Base-by-base conservation (phyloP, 1,284 basidiomycete species). In the Flammula alnicola region DNA sequence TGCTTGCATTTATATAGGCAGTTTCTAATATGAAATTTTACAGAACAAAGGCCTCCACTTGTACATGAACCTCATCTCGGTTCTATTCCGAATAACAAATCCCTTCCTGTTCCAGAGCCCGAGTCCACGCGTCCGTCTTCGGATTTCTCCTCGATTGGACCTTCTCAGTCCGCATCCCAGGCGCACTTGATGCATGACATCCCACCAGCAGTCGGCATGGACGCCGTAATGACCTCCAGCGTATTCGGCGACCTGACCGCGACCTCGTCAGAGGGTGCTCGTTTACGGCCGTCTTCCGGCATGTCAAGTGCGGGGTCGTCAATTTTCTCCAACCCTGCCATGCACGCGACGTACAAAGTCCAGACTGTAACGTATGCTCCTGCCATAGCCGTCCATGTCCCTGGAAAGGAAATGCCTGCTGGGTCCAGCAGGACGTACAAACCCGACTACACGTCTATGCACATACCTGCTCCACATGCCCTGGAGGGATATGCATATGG, bases 81-180 rank as follows among this genome's bases (percentile, higher is more conserved):
- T 19, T 39, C 30, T 23, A 10, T 29, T 22, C 4, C 25, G 5
- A 45, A 37, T 5, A 38, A 47, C 36, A 20, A n/a, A n/a, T n/a
- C 25, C 30, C 62, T 63, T 39, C 66, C 60, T 16, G 62, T 55
- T 51, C 51, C 49, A 49, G 35, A 40, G 35, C 9, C 30, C 25
- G 40, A 51, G 10, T 50, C 47, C 7, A 30, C 48, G 14, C 60
- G 47, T 25, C 63, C 47, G 37, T 62, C 68, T 2, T 81, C 80
- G 14, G 75, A 76, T 52, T 62, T 70, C 10, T 81, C 78, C 27
- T 81, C 81, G 3, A 65, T 84, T 50, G 74, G 79, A 1, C 82
- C 84, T 26, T 85, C 84, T 48, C 86, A 88, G 58, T 88, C 85
- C 1, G 81, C 80, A 1, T 85, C 84, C 16, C 80, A 85, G 64